Conservation (phyloP, 1,284 basidiomycete species). For the Entoloma clypeatum region DNA sequence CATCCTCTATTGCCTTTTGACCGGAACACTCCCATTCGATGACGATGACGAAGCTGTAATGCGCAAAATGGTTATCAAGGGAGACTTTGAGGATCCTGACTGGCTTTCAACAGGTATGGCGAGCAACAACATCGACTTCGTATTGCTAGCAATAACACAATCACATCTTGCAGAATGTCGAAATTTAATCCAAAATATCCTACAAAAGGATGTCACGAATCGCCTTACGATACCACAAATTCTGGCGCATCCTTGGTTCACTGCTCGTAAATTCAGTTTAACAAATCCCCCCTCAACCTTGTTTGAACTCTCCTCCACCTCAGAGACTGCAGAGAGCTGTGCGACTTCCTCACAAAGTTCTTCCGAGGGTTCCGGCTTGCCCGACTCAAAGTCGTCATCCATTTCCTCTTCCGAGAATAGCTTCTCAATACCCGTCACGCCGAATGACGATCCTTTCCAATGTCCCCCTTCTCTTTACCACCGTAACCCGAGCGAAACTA, state of each 20-base stretch:
- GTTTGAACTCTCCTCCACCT: conserved; percentile 25
- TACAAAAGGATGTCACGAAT: conserved; percentile 76
- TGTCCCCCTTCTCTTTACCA: conserved; percentile 31
- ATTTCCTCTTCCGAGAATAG: conserved; percentile 48
- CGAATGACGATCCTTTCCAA: conserved; percentile 49
- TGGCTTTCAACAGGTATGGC: conserved; percentile 81
- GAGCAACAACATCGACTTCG: conserved; percentile 5
- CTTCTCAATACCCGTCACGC: conserved; percentile 54
- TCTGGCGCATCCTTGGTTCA: conserved; percentile 90
- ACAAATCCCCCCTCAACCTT: conserved; percentile 22
- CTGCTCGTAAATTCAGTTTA: conserved; percentile 34
- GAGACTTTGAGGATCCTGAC: conserved; percentile 88
- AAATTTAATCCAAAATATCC: conserved; percentile 73
- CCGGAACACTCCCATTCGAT: conserved; percentile 94
- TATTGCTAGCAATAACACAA: conserved; percentile 7
- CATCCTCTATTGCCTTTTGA: conserved; percentile 92
- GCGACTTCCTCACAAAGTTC: conserved; percentile 33
- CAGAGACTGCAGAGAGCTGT: conserved; percentile 16
- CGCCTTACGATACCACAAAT: conserved; percentile 85
- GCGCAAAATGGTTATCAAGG: conserved; percentile 83
- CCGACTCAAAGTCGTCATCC: conserved; percentile 50
- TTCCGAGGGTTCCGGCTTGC: conserved; percentile 48
- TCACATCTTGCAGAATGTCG: conserved; percentile 61
- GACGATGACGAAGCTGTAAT: conserved; percentile 93
- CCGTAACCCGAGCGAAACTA: conserved; percentile 52